These are phyloP conservation scores for Canna indica DNA, from an alignment of 176 grass and related monocot species.

Conservation along the genomic window DNA sequence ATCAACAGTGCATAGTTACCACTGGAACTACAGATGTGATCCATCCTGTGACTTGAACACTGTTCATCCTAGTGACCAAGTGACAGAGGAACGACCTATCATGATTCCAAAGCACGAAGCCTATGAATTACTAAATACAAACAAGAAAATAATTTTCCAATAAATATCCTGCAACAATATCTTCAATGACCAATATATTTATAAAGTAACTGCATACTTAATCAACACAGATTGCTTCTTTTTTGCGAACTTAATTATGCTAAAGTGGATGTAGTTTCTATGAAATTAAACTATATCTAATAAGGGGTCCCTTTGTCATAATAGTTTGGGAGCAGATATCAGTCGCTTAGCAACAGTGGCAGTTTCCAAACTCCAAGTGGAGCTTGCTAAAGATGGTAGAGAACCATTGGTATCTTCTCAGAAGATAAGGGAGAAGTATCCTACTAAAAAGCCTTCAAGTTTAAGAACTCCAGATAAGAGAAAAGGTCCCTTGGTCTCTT, in stretches of 20 bases:
- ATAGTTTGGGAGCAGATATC: conserved; percentile 69
- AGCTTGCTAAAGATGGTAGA: conserved; percentile 86
- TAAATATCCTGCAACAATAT: neutral
- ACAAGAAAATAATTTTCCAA: neutral
- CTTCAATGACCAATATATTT: neutral
- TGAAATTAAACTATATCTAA: neutral
- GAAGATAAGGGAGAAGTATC: conserved; percentile 46
- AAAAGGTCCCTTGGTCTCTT: conserved; percentile 38
- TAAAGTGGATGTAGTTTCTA: neutral
- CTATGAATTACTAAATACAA: no score
- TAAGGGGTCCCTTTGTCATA: conserved; percentile 10
- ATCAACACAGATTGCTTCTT: neutral
- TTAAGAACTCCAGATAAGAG: conserved; percentile 49
- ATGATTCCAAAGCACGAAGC: no score
- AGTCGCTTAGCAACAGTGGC: conserved; percentile 64
- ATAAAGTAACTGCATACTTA: neutral
- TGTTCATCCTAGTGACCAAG: no score
- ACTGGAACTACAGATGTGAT: no score
- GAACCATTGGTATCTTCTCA: conserved; percentile 33
- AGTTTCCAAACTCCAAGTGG: conserved; percentile 51
- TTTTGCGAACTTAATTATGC: neutral
- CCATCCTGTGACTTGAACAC: no score
- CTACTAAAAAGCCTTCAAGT: conserved; percentile 39
- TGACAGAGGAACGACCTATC: no score
- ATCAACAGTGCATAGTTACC: neutral